Evolutionary conservation across 495 filamentous ascomycete genomes (phyloP).

Genomic region (Bacidia rubella): DNA sequence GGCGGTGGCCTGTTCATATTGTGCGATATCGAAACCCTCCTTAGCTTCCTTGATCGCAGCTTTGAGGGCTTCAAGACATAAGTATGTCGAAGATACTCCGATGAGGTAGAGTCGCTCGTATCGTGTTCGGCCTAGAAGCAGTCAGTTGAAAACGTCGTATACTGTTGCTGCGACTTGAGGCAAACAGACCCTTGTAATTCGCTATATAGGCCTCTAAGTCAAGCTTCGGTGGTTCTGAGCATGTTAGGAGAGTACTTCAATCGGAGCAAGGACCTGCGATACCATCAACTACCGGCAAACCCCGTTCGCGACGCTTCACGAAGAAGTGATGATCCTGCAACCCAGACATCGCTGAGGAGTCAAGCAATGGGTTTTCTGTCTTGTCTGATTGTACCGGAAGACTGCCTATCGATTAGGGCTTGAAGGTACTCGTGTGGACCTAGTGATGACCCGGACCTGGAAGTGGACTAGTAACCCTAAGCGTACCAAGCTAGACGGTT

Average conservation of each 20-base stretch:
- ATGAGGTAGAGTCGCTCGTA: conserved; percentile 73
- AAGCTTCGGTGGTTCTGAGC: conserved; percentile 66
- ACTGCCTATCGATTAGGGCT: too few relatives aligned
- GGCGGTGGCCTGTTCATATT: conserved; percentile 58
- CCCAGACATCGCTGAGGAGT: not conserved
- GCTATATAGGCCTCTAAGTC: conserved; percentile 86
- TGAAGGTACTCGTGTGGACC: too few relatives aligned
- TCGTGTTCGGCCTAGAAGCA: conserved; percentile 46
- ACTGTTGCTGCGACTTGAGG: not conserved
- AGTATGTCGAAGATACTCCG: conserved; percentile 58
- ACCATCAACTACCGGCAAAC: conserved; percentile 17
- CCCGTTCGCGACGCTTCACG: conserved; percentile 12
- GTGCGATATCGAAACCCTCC: conserved; percentile 50
- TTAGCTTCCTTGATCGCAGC: conserved; percentile 66
- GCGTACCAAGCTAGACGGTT: too few relatives aligned
- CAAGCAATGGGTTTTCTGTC: not conserved
- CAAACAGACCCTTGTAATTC: conserved; percentile 65
- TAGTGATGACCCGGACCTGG: too few relatives aligned
- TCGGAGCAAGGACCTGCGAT: not conserved
- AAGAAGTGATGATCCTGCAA: conserved; percentile 12
- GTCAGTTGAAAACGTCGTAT: not conserved
- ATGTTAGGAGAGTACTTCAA: not conserved
- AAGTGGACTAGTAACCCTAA: too few relatives aligned
- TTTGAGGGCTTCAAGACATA: conserved; percentile 71
- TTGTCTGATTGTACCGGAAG: too few relatives aligned